Conservation (phyloP, 768 basidiomycete genomes). For the Boletus reticuloceps region DNA sequence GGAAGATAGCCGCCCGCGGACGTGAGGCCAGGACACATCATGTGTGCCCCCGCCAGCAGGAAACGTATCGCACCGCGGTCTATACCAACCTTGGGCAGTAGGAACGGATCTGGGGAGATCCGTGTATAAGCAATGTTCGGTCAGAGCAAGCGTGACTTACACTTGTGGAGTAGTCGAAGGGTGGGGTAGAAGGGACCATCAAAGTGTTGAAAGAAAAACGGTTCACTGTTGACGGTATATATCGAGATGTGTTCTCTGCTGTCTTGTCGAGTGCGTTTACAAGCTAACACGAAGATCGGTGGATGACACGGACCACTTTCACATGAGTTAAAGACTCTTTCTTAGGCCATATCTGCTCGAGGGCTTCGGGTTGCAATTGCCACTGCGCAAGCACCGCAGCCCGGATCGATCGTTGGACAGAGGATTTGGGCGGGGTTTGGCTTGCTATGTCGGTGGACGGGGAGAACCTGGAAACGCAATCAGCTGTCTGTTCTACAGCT, state of each 20-base stretch:
- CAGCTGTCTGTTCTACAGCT: slow-evolving; percentile 3
- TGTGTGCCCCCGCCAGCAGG: slow-evolving; percentile 87
- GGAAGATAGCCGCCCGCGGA: slow-evolving; percentile 90
- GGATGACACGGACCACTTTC: slow-evolving; percentile 64
- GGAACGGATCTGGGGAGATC: slow-evolving; percentile 71
- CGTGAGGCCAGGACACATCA: slow-evolving; percentile 97
- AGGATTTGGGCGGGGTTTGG: slow-evolving; percentile 90
- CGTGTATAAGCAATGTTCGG: neutral
- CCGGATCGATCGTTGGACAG: slow-evolving; percentile 88
- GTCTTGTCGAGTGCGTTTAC: slow-evolving; percentile 26
- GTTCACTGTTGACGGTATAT: slow-evolving; percentile 83
- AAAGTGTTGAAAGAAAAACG: slow-evolving; percentile 94
- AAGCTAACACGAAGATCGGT: slow-evolving; percentile 5
- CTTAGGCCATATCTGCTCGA: slow-evolving; percentile 98
- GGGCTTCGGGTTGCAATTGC: slow-evolving; percentile 72
- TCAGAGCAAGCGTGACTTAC: slow-evolving; percentile 42
- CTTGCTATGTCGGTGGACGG: slow-evolving; percentile 81
- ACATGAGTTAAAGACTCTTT: slow-evolving; percentile 91
- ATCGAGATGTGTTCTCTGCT: slow-evolving; percentile 97
- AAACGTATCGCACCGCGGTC: slow-evolving; percentile 99
- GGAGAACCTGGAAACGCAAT: slow-evolving; percentile 50
- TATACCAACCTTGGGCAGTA: slow-evolving; percentile 84
- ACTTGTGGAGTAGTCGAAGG: slow-evolving; percentile 86
- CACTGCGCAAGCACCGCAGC: slow-evolving; percentile 77
- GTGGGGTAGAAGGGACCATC: slow-evolving; percentile 93